Evolutionary conservation across 1,284 basidiomycete genomes (phyloP).

Genomic region (Naganishia albida): DNA sequence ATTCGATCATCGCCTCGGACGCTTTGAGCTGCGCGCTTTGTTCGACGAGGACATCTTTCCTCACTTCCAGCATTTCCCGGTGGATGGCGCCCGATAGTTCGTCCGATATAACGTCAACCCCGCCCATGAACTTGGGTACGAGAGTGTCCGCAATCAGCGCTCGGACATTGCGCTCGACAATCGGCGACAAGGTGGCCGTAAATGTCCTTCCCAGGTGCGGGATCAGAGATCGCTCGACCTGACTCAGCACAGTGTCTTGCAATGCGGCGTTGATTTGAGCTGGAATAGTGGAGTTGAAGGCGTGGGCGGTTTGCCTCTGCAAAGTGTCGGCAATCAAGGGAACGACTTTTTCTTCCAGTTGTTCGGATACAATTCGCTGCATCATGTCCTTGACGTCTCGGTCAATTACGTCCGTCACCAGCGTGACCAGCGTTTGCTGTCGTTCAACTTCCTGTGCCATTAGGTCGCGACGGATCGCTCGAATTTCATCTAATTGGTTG

Average conservation of each 20-base stretch:
- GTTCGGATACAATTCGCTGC: conserved; percentile 15
- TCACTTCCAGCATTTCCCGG: conserved; percentile 31
- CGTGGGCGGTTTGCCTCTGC: conserved; percentile 13
- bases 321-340: conserved; percentile 6
- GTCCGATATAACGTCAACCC: conserved; percentile 26
- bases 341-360: conserved; percentile 27
- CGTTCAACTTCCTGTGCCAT: conserved; percentile 15
- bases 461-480: conserved; percentile 14
- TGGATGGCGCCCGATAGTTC: conserved; percentile 26
- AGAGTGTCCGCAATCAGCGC: conserved; percentile 24
- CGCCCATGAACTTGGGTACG: conserved; percentile 25
- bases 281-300: conserved; percentile 13
- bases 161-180: conserved; percentile 29
- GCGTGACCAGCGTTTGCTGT: conserved; percentile 18
- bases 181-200: conserved; percentile 29
- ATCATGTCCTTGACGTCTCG: conserved; percentile 18
- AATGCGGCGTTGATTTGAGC: conserved; percentile 20
- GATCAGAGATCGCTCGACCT: conserved; percentile 30
- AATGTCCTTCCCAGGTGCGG: conserved; percentile 32
- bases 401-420: conserved; percentile 16
- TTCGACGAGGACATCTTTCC: conserved; percentile 21
- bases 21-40: conserved; percentile 23
- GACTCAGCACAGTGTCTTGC: conserved; percentile 28
- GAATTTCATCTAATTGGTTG: neutral
- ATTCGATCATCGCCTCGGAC: conserved; percentile 21